phyloP scores from a whole-genome alignment of 2,329 filamentous ascomycete genomes.

The Lachnellula occidentalis region DNA sequence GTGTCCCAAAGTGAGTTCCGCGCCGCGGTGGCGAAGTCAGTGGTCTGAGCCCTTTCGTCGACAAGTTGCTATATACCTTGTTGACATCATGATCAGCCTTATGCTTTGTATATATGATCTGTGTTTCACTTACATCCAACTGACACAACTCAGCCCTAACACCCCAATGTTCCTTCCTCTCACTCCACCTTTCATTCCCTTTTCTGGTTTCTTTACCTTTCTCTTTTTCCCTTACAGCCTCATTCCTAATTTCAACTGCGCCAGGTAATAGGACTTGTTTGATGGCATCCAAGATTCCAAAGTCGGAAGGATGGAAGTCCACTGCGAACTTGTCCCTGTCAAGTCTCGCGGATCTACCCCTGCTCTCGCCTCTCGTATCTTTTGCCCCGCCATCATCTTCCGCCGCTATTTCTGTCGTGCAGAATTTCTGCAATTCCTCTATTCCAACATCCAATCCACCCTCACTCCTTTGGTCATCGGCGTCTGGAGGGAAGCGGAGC shows the following conservation, averaged over 20 bases:
- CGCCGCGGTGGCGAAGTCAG: slow-evolving; percentile 50
- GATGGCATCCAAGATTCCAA: slow-evolving; percentile 47
- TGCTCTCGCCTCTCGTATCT: slow-evolving; percentile 24
- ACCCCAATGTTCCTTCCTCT: slow-evolving; percentile 20
- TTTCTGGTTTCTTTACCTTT: slow-evolving; percentile 4
- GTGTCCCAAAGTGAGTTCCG: slow-evolving; percentile 43
- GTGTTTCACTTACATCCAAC: slow-evolving; percentile 40
- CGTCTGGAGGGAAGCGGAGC: slow-evolving; percentile 3
- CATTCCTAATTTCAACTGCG: not conserved
- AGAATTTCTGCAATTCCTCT: slow-evolving; percentile 29
- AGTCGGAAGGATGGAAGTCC: slow-evolving; percentile 46
- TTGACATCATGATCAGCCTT: not conserved
- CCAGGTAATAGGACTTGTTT: slow-evolving; percentile 36
- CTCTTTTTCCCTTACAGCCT: not conserved
- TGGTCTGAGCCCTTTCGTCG: slow-evolving; percentile 45
- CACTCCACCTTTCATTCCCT: slow-evolving; percentile 23
- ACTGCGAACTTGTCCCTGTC: slow-evolving; percentile 41
- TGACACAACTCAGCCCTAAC: slow-evolving; percentile 52
- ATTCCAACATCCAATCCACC: slow-evolving; percentile 6
- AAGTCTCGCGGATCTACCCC: slow-evolving; percentile 48
- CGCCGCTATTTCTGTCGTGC: slow-evolving; percentile 36
- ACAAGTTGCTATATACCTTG: slow-evolving; percentile 47
- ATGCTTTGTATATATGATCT: slow-evolving; percentile 20
- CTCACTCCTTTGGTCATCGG: slow-evolving; percentile 3
- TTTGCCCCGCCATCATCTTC: slow-evolving; percentile 6